A percentile compares a stretch with the other conserved stretches of the same genome.
These are phyloP conservation scores for Talaromyces sp. DNA, from an alignment of 2,329 filamentous ascomycete species.

Conservation along the genomic window DNA sequence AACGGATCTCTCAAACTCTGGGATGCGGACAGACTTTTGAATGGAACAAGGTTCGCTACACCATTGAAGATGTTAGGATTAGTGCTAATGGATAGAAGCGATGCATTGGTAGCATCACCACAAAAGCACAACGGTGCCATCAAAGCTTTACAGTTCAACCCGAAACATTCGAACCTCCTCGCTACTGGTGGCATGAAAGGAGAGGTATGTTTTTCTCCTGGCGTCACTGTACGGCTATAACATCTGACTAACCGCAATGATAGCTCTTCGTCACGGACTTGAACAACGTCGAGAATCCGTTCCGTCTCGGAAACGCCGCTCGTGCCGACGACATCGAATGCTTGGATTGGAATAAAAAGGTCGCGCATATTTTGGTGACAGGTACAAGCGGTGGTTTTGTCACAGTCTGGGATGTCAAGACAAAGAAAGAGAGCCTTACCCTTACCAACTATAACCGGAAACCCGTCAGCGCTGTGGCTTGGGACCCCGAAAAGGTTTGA, in stretches of 20 bases:
- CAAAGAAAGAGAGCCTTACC: slow-evolving; percentile 94
- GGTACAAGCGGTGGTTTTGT: slow-evolving; percentile 92
- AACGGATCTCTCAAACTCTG: slow-evolving; percentile 91
- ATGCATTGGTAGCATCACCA: slow-evolving; percentile 81
- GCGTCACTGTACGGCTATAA: neutral
- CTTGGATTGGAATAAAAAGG: slow-evolving; percentile 97
- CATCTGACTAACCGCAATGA: slow-evolving; percentile 9
- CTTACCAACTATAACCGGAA: slow-evolving; percentile 88
- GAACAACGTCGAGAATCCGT: slow-evolving; percentile 83
- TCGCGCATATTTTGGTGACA: slow-evolving; percentile 92
- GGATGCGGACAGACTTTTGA: slow-evolving; percentile 73
- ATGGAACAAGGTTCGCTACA: slow-evolving; percentile 49
- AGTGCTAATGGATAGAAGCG: slow-evolving; percentile 40
- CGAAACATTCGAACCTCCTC: slow-evolving; percentile 82
- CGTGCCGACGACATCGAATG: slow-evolving; percentile 94
- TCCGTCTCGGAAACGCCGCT: slow-evolving; percentile 84
- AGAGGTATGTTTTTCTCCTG: slow-evolving; percentile 51
- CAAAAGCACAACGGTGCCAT: slow-evolving; percentile 89
- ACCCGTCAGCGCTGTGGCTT: slow-evolving; percentile 89
- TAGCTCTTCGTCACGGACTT: slow-evolving; percentile 88
- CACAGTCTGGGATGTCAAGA: slow-evolving; percentile 97
- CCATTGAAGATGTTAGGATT: neutral
- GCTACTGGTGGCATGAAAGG: slow-evolving; percentile 92
- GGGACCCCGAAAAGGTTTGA: slow-evolving; percentile 84
- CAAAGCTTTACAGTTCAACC: slow-evolving; percentile 96